A percentile compares a stretch with the other conserved stretches of the same genome.
phyloP scores from a whole-genome alignment of 176 grass and related monocot species.

The Calamus simplicifolius region DNA sequence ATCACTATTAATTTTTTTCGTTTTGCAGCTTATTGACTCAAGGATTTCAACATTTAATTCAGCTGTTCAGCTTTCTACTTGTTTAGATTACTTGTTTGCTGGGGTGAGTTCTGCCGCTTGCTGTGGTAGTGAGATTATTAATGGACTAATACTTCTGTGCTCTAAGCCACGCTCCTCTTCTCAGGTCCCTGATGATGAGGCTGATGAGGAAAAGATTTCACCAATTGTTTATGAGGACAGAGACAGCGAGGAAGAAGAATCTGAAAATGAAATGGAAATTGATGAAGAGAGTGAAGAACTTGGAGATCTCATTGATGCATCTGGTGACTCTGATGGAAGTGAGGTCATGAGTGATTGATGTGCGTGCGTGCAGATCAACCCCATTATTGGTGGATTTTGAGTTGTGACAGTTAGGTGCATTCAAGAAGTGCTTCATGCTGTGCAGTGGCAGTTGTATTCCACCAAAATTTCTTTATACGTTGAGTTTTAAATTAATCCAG shows the following conservation, averaged over 20 bases:
- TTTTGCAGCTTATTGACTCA: constrained; percentile 74
- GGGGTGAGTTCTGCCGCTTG: constrained; percentile 35
- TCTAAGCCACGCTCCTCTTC: constrained; percentile 3
- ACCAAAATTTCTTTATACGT: no score
- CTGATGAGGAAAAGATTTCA: constrained; percentile 35
- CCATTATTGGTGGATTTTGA: no score
- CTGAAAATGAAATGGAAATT: constrained; percentile 70
- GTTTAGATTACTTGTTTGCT: constrained; percentile 58
- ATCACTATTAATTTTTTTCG: background rate
- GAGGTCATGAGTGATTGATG: constrained; percentile 60
- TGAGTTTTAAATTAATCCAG: no score
- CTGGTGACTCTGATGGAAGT: constrained; percentile 57
- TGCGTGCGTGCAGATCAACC: no score
- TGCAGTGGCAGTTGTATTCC: no score
- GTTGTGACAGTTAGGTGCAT: no score
- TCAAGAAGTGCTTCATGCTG: no score
- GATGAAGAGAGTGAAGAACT: constrained; percentile 35
- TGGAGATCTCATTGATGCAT: constrained; percentile 50
- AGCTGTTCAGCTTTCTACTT: constrained; percentile 63
- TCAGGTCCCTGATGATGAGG: constrained; percentile 60
- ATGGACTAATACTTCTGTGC: background rate
- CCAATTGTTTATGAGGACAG: constrained; percentile 66
- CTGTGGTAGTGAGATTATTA: background rate
- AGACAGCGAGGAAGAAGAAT: constrained; percentile 72
- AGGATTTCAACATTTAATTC: constrained; percentile 71